Evolutionary conservation across 169 alveolate genomes (phyloP).

Genomic region (Eimeria praecox): DNA sequence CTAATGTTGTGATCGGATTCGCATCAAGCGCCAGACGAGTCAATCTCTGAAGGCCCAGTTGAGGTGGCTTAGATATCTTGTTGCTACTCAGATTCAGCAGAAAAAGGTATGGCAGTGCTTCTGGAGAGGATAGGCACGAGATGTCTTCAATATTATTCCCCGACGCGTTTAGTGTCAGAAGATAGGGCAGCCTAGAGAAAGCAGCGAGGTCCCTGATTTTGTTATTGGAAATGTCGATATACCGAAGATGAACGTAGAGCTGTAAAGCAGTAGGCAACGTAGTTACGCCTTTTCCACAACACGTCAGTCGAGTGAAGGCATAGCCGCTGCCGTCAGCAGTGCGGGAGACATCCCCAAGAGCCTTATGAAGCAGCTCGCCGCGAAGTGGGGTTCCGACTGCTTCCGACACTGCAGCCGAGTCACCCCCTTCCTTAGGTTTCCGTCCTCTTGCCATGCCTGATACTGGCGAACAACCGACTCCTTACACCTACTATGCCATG

Average conservation of each 20-base stretch:
- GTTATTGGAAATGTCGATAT: slow-evolving; percentile 80
- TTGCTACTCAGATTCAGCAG: slow-evolving; percentile 72
- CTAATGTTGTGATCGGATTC: slow-evolving; percentile 72
- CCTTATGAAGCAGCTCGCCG: slow-evolving; percentile 75
- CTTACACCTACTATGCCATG: not conserved
- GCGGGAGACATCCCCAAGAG: slow-evolving; percentile 77
- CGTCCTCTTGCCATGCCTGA: slow-evolving; percentile 74
- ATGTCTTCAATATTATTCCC: slow-evolving; percentile 75
- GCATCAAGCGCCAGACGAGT: slow-evolving; percentile 78
- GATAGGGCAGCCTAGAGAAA: slow-evolving; percentile 74
- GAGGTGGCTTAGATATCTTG: slow-evolving; percentile 40
- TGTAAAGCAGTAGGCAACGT: slow-evolving; percentile 65
- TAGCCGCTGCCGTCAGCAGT: slow-evolving; percentile 83
- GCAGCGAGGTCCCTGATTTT: slow-evolving; percentile 60
- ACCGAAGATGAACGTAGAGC: slow-evolving; percentile 73
- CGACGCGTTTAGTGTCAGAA: slow-evolving; percentile 75
- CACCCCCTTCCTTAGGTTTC: slow-evolving; percentile 61
- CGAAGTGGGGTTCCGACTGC: slow-evolving; percentile 44
- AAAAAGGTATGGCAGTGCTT: slow-evolving; percentile 75
- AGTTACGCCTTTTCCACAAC: slow-evolving; percentile 70
- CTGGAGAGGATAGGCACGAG: slow-evolving; percentile 46
- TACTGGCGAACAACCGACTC: not conserved
- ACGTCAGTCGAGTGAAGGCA: slow-evolving; percentile 77
- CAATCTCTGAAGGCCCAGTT: slow-evolving; percentile 64
- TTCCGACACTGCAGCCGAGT: slow-evolving; percentile 32